Percentiles rank a stretch among this genome's conserved stretches.
These are phyloP conservation scores for Cavenderia fasciculata DNA, from an alignment of 78 protist species.

Conservation along the genomic window DNA sequence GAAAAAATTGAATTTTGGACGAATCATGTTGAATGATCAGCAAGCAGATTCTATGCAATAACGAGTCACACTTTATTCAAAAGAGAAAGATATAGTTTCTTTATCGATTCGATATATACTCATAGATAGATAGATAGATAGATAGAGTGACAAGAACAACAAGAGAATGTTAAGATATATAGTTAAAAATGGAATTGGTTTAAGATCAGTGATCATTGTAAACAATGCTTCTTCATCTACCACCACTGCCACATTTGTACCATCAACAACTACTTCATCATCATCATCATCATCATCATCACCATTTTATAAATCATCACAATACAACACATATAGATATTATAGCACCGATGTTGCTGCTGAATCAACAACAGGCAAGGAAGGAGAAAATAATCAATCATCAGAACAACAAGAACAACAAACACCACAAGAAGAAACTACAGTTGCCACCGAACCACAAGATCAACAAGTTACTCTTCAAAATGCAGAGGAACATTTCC, in stretches of 20 bases:
- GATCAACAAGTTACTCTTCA: background rate
- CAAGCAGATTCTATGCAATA: too few species aligned
- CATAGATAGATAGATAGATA: too few species aligned
- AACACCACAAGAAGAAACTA: background rate
- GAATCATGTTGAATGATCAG: too few species aligned
- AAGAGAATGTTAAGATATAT: too few species aligned
- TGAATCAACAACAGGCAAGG: background rate
- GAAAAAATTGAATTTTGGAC: too few species aligned
- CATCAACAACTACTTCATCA: background rate
- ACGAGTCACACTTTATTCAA: too few species aligned
- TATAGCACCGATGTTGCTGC: background rate
- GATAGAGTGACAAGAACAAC: too few species aligned
- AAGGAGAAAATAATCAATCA: background rate
- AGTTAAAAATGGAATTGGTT: too few species aligned
- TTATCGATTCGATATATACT: too few species aligned
- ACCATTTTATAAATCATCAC: background rate
- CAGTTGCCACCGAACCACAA: background rate
- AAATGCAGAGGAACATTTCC: background rate
- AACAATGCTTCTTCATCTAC: too few species aligned
- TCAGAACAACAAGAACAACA: background rate
- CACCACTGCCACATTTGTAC: background rate
- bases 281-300: conserved; percentile 25
- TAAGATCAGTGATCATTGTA: too few species aligned
- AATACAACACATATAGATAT: background rate
- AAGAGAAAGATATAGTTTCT: too few species aligned